Percentiles rank a stretch among this genome's conserved stretches.
Evolutionary conservation across 768 basidiomycete genomes (phyloP).

Genomic region (Scleroderma bovista): DNA sequence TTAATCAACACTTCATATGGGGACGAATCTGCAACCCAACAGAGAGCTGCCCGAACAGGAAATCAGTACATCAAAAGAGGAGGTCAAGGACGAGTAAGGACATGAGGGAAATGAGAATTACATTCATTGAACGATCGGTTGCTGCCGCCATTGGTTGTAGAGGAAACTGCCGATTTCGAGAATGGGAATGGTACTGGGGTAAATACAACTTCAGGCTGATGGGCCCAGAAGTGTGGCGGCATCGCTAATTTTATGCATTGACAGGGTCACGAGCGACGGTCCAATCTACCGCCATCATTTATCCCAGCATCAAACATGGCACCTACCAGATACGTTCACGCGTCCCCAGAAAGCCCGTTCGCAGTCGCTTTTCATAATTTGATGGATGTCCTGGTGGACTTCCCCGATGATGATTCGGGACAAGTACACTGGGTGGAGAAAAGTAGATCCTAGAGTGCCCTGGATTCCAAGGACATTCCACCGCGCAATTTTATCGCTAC

Average conservation of each 20-base stretch:
- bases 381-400: constrained; percentile 39
- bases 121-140: constrained; percentile 65
- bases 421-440: constrained; percentile 61
- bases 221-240: constrained; percentile 43
- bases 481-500: constrained; percentile 88
- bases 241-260: constrained; percentile 32
- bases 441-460: constrained; percentile 63
- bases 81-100: neutral
- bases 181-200: constrained; percentile 52
- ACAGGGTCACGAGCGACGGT: neutral
- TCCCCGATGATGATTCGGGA: constrained; percentile 67
- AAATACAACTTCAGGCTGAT: constrained; percentile 50
- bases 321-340: constrained; percentile 41
- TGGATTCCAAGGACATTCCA: constrained; percentile 87
- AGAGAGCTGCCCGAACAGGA: constrained; percentile 46
- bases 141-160: constrained; percentile 12
- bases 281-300: neutral
- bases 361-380: constrained; percentile 53
- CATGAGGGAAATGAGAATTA: constrained; percentile 23
- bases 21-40: constrained; percentile 56
- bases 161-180: constrained; percentile 41
- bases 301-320: neutral
- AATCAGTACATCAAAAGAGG: neutral
- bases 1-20: constrained; percentile 66
- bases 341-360: constrained; percentile 61